Base-by-base conservation (phyloP, 2,329 filamentous ascomycete species). In the Claviceps humidiphila region DNA sequence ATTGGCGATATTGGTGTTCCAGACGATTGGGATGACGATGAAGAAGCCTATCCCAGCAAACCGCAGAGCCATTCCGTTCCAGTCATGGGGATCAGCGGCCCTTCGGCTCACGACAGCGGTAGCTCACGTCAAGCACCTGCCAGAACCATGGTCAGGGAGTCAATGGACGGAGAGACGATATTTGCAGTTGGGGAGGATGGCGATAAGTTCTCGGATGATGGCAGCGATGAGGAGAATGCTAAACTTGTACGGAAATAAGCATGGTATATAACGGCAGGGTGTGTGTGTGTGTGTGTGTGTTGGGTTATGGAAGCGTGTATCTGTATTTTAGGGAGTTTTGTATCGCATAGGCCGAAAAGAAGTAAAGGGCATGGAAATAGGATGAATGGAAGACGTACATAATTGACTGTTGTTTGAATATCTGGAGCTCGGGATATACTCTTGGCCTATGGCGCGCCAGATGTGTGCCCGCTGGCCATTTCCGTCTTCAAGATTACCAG, bases 101-200 rank as follows among this genome's bases (percentile, higher is more conserved):
- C 58, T 5, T 50, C 59, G 3, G 58, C 60, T 3, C 60, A 61
- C 46, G 58, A 58, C 55, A 58, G 30, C 3, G 30, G 48, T 34
- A 47, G 47, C 40, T 42, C 51, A 22, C 59, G 64, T 26, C 49
- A 58, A 37, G 58, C 54, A 39, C 52, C 58, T 42, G 51, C 58
- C 20, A 57, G 65, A 44, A 62, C 54, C 66, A 79, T 60, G 73
- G 71, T 71, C 16, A 70, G 77, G 16, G 74, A 78, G 53, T 80
- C 77, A 2, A 66, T 80, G 38, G 90, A 97, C 56, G 89, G 89
- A 11, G 93, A 97, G 70, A 95, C 90, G 0, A 94, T 97, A 56
- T 97, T 97, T 62, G 91, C 91, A 1, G 87, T 97, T 11, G 91
- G 89, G 11, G 90, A 95, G 61, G 85, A 85, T 52, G 80, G 74